Conservation (phyloP, 306 rosid species). For the Cicer chorassanicum region DNA sequence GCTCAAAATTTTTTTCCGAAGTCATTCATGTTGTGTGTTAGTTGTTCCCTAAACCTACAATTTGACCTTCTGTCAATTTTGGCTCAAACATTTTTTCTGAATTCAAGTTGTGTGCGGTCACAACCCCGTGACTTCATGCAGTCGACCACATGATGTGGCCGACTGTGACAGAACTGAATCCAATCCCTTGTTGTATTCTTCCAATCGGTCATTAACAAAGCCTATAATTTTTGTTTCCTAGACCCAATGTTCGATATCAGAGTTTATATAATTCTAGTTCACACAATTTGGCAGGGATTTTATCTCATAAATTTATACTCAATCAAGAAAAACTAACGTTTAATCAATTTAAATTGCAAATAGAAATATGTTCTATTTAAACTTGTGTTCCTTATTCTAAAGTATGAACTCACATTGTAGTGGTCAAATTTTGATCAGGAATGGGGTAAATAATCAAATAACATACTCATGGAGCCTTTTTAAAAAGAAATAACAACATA, state of each 20-base stretch:
- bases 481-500: too few species aligned
- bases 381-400: not conserved
- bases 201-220: not conserved
- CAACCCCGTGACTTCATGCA: too few species aligned
- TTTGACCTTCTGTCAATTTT: too few species aligned
- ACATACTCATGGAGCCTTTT: not conserved
- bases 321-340: not conserved
- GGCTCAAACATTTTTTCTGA: too few species aligned
- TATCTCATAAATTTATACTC: not conserved
- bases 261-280: not conserved
- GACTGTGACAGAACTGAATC: too few species aligned
- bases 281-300: not conserved
- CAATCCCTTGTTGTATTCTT: too few species aligned
- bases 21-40: too few species aligned
- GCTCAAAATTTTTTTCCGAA: too few species aligned
- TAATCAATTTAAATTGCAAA: not conserved
- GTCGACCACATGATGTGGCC: too few species aligned
- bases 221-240: not conserved
- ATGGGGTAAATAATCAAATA: not conserved
- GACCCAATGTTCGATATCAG: not conserved
- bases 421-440: not conserved
- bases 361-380: not conserved
- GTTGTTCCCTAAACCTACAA: too few species aligned
- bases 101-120: too few species aligned
- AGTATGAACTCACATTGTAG: slow-evolving; percentile 1